These are phyloP conservation scores for Cenchrus purpureus DNA, from an alignment of 176 grass and related monocot genomes.

Conservation along the genomic window DNA sequence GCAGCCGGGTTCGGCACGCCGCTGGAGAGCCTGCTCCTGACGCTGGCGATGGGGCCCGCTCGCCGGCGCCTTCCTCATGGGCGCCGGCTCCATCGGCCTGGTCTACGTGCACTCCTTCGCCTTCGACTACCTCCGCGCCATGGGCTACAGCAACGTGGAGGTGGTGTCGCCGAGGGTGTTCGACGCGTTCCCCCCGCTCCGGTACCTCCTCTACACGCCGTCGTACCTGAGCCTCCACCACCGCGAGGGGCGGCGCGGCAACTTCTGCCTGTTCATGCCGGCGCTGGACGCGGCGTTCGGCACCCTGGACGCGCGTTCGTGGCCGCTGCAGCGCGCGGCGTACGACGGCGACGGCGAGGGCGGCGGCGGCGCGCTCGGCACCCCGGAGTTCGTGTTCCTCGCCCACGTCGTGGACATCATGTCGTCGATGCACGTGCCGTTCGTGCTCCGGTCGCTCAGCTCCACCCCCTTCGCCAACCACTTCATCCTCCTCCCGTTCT, in stretches of 20 bases:
- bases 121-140: constrained; percentile 74
- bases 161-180: constrained; percentile 63
- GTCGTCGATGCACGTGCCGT: constrained; percentile 76
- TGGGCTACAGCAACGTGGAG: constrained; percentile 98
- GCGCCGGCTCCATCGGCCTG: constrained; percentile 67
- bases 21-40: constrained; percentile 65
- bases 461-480: constrained; percentile 52
- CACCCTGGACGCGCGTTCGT: constrained; percentile 42
- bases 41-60: constrained; percentile 63
- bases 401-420: constrained; percentile 78
- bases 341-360: neutral
- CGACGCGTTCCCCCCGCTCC: constrained; percentile 49
- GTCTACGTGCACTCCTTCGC: constrained; percentile 62
- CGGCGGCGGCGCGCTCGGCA: constrained; percentile 19
- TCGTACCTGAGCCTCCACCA: constrained; percentile 91
- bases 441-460: constrained; percentile 62
- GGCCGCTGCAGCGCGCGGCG: constrained; percentile 9
- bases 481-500: constrained; percentile 48
- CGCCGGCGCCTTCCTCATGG: constrained; percentile 64
- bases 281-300: constrained; percentile 33
- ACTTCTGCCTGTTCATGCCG: constrained; percentile 96
- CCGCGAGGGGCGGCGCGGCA: constrained; percentile 53
- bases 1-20: constrained; percentile 80
- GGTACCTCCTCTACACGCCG: constrained; percentile 87
- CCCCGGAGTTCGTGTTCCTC: constrained; percentile 85